These are phyloP conservation scores for Hibiscus tridactylites DNA, from an alignment of 345 rosid genomes.

Conservation along the genomic window DNA sequence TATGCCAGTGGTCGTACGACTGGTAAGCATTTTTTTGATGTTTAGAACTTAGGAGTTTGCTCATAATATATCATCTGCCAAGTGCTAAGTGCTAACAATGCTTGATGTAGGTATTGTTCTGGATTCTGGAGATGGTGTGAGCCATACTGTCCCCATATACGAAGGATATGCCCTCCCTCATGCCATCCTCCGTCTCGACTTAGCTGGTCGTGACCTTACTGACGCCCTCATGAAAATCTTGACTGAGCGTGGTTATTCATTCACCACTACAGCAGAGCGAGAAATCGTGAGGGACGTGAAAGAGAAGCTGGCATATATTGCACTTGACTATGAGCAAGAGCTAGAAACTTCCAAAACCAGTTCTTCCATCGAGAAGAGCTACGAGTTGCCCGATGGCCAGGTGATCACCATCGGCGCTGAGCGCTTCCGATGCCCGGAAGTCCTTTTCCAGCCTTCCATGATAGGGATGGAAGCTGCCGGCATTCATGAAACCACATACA, in stretches of 20 bases:
- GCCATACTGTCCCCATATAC: constrained; percentile 57
- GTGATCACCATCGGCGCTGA: not conserved
- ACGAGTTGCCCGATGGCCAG: not conserved
- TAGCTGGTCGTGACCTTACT: not conserved
- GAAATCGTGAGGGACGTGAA: constrained; percentile 66
- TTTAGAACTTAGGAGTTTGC: not conserved
- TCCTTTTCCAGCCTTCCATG: constrained; percentile 60
- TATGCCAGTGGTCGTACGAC: constrained; percentile 55
- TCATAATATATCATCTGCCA: not conserved
- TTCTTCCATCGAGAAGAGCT: not conserved
- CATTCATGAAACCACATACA: constrained; percentile 60
- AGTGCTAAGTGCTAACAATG: not conserved
- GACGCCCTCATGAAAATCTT: not conserved
- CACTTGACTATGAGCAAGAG: constrained; percentile 27
- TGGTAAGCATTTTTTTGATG: not conserved
- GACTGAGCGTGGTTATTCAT: constrained; percentile 46
- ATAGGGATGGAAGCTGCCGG: constrained; percentile 63
- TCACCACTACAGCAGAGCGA: constrained; percentile 70
- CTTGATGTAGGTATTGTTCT: constrained; percentile 7
- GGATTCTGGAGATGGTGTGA: constrained; percentile 67
- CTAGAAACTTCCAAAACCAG: constrained; percentile 14
- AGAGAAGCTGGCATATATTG: constrained; percentile 60
- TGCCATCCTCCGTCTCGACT: constrained; percentile 10
- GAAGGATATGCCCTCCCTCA: constrained; percentile 63
- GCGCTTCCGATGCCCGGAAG: not conserved